These are phyloP conservation scores for Penicillium sp. DNA, from an alignment of 2,329 filamentous ascomycete genomes.

Conservation along the genomic window DNA sequence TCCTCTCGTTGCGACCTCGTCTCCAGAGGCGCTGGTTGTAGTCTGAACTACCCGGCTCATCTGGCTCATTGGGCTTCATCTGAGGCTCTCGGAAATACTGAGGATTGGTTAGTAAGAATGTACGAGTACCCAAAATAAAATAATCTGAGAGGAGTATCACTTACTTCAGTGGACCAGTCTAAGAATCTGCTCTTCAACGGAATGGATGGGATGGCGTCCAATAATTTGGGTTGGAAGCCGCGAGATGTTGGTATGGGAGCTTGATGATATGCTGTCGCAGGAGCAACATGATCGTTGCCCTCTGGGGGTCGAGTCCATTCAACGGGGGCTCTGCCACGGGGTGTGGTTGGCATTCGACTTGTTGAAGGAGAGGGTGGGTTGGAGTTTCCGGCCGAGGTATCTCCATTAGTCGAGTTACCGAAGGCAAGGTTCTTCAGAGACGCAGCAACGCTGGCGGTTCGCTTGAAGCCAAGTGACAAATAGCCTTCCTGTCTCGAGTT, in stretches of 20 bases:
- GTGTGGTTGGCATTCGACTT: slow-evolving; percentile 43
- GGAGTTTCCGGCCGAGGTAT: slow-evolving; percentile 31
- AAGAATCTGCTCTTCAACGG: slow-evolving; percentile 83
- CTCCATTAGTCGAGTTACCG: slow-evolving; percentile 45
- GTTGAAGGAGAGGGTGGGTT: slow-evolving; percentile 33
- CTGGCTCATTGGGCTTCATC: slow-evolving; percentile 94
- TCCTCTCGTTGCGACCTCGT: slow-evolving; percentile 86
- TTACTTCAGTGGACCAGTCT: slow-evolving; percentile 86
- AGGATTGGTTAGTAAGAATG: slow-evolving; percentile 31
- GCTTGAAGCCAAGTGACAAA: slow-evolving; percentile 60
- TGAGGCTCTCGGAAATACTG: slow-evolving; percentile 95
- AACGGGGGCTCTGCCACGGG: slow-evolving; percentile 54
- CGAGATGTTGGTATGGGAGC: slow-evolving; percentile 79
- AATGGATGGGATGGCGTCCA: slow-evolving; percentile 62
- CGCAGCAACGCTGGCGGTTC: slow-evolving; percentile 66
- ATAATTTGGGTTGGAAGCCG: slow-evolving; percentile 66
- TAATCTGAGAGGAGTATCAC: slow-evolving; percentile 19
- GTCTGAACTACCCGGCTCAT: slow-evolving; percentile 93
- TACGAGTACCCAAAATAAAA: slow-evolving; percentile 1
- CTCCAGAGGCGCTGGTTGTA: slow-evolving; percentile 96
- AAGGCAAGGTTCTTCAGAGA: slow-evolving; percentile 64
- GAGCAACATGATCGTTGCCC: slow-evolving; percentile 68
- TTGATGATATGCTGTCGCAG: slow-evolving; percentile 71
- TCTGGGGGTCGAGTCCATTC: slow-evolving; percentile 70
- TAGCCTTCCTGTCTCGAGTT: slow-evolving; percentile 62